Conservation (phyloP, 305 asterid genomes). For the Fraxinus greggii region DNA sequence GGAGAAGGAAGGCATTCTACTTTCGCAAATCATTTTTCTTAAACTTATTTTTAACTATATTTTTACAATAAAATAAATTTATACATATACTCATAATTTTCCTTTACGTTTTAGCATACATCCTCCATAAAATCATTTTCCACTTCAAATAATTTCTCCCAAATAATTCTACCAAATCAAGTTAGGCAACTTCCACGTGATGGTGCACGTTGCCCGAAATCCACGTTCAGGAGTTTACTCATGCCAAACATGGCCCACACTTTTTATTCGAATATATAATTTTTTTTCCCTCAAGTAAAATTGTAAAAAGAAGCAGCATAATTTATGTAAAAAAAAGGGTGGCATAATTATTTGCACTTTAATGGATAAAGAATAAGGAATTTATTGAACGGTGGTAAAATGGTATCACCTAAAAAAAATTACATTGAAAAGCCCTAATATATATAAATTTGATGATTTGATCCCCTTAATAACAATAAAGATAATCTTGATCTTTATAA, state of each 20-base stretch:
- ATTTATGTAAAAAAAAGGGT: not conserved
- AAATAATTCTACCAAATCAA: no score
- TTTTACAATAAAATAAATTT: not conserved
- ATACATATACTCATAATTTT: no score
- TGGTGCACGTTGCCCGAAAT: not conserved
- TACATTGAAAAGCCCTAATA: not conserved
- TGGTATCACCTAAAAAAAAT: not conserved
- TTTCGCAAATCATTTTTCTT: no score
- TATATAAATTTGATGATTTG: no score
- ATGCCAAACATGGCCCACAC: not conserved
- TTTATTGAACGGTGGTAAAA: not conserved
- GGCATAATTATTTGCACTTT: not conserved
- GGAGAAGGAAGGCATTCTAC: not conserved
- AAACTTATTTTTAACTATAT: no score
- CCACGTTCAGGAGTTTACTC: not conserved
- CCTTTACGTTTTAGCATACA: not conserved
- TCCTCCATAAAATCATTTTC: not conserved
- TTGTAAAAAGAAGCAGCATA: not conserved
- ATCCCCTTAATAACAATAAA: not conserved
- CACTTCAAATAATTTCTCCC: no score
- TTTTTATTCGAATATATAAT: not conserved
- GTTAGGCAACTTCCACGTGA: not conserved
- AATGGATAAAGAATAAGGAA: not conserved
- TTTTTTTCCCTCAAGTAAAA: not conserved
- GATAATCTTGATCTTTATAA: not conserved